Base-by-base conservation (phyloP, 2,329 filamentous ascomycete genomes). In the Bipolaris cookei region DNA sequence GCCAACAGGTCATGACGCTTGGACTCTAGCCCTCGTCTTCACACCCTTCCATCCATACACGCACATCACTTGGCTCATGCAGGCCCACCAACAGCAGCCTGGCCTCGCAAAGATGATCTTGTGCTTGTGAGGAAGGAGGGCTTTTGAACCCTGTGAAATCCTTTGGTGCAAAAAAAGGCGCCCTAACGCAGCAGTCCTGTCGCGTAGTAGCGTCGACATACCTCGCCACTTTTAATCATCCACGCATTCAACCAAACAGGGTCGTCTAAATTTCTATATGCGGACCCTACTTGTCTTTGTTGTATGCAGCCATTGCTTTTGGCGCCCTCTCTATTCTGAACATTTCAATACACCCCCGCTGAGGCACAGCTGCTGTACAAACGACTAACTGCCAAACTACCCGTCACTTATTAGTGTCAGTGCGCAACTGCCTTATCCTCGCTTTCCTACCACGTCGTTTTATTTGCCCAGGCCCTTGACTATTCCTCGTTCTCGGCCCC, bases 191-290 rank as follows among this genome's bases (percentile, higher is more conserved):
- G 56, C 62, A 64, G 56, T 57, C 67, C 70, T 59, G 49, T 67
- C 65, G 65, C 48, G 68, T 63, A 62, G 66, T 73, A 74, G 71
- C 66, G 72, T 66, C 57, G 59, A 51, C 56, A 52, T 71, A 61
- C 67, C 68, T 76, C 69, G 73, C 73, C 73, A 75, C 73, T 75
- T 75, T 75, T 76, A 70, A 74, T 74, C 68, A 71, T 70, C 65
- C 64, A 70, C 63, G 62, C 62, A 59, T 65, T 61, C 68, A 72
- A 66, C 71, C 72, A 74, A 66, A 73, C 66, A 74, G 64, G 65
- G 64, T 60, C 45, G 58, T 62, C 61, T 59, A 70, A 68, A 71
- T 69, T 65, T 72, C 64, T 66, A 62, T 67, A 63, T 69, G 63
- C 63, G 54, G 63, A 69, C 66, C 62, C 67, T 70, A 64, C 66